Evolutionary conservation across 2,329 filamentous ascomycete species (phyloP), one percentile per base, ranked within the genome.

Genomic region (Calonectria leucothoes): DNA sequence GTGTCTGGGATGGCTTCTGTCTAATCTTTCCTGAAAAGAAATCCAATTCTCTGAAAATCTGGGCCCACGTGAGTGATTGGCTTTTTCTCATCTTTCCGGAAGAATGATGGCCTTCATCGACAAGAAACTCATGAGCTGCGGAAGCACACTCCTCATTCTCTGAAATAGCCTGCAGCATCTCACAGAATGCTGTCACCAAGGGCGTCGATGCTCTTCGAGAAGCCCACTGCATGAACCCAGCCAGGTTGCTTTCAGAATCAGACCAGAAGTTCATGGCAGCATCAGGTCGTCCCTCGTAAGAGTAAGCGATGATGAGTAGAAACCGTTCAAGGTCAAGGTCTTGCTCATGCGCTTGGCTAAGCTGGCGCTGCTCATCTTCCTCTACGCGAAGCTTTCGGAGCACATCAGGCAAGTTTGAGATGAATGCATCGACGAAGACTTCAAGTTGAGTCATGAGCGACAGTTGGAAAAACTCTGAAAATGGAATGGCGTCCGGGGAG

Each of bases 181-280:
- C 96, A 83, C 97, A 99, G 79, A 98, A 99, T 15, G 96, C 96
- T 74, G 95, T 97, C 72, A 98, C 96, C 29, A 98, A 90, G n/a
- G 97, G 97, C 0, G 97, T 98, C 0, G 97, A 98, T 74, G 98
- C 95, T 79, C 97, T 91, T 78, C 95, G 93, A 4, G 97, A 98
- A n/a, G 96, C 94, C 97, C 97, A 99, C 76, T 98, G 94, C 82
- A 99, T 89, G 82, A 99, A 99, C 0, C 97, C 97, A 75, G 96
- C 94, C 37, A 99, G 87, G 78, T 98, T 98, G 81, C 95, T 95
- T 80, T 99, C 97, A 2, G 94, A 92, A 81, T 98, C 96, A 37
- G 91, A 91, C 97, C 97, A 99, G 78, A 98, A 98, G 57, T 93
- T 94, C 80, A 94, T 92, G 12, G 96, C 95, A 31, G 95, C 94